Evolutionary conservation across 495 filamentous ascomycete genomes (phyloP).

Genomic region (Lasiosphaeris hirsuta): DNA sequence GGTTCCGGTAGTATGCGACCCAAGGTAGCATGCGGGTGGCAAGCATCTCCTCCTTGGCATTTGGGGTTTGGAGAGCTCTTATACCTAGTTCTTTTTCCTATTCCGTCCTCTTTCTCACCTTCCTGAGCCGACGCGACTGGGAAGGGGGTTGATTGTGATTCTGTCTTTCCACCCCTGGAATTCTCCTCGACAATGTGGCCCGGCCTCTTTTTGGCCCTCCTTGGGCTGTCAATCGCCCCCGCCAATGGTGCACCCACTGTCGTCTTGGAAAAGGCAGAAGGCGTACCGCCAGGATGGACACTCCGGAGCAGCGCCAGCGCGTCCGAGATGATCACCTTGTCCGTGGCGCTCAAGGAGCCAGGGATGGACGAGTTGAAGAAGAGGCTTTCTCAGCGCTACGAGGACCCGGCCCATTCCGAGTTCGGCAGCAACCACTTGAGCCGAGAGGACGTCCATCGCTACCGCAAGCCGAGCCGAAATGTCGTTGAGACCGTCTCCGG

Average conservation of each 20-base stretch:
- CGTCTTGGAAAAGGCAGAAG: conserved; percentile 18
- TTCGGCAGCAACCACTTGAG: conserved; percentile 31
- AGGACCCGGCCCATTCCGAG: conserved; percentile 14
- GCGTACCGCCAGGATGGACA: conserved; percentile 23
- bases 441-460: conserved; percentile 27
- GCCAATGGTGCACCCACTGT: conserved; percentile 17
- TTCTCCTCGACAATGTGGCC: conserved; percentile 15
- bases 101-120: not conserved
- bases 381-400: conserved; percentile 21
- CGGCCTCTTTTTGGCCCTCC: conserved; percentile 8
- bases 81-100: not conserved
- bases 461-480: conserved; percentile 24
- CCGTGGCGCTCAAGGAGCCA: conserved; percentile 36
- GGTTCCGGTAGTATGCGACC: too few relatives aligned
- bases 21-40: too few relatives aligned
- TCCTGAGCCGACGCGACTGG: not conserved
- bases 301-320: conserved; percentile 19
- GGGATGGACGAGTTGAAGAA: conserved; percentile 35
- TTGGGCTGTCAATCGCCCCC: conserved; percentile 10
- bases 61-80: not conserved
- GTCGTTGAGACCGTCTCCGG: conserved; percentile 23
- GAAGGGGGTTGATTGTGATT: not conserved
- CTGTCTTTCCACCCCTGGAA: not conserved
- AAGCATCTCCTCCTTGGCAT: not conserved
- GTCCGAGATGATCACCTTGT: conserved; percentile 29